Conservation (phyloP, 805 yeast species). For the Kluyveromyces starmeri region DNA sequence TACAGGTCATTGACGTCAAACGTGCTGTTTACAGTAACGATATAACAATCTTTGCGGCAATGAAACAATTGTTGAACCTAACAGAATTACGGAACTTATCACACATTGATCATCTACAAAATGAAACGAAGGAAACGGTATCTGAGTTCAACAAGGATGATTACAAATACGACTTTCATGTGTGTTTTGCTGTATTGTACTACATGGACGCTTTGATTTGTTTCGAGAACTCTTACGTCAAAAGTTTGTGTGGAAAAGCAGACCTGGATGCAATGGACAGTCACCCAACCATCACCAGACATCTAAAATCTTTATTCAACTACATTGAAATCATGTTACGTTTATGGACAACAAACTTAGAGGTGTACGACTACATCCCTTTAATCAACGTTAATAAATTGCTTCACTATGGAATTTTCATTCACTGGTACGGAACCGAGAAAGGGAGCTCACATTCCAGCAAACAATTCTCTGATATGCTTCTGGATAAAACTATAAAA, state of each 20-base stretch:
- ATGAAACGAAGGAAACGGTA: neutral
- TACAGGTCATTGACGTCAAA: conserved; percentile 5
- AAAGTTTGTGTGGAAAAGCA: neutral
- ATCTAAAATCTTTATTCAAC: neutral
- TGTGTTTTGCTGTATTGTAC: conserved; percentile 3
- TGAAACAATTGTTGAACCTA: conserved; percentile 3
- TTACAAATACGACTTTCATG: neutral
- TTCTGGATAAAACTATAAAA: neutral
- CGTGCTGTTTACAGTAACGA: conserved; percentile 3
- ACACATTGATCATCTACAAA: neutral
- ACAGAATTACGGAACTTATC: conserved; percentile 1
- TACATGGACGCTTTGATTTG: conserved; percentile 5
- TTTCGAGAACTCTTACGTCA: conserved; percentile 4
- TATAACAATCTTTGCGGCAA: neutral
- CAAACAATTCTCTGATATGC: neutral
- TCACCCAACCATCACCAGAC: neutral
- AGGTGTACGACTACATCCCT: conserved; percentile 5
- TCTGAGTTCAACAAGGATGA: neutral
- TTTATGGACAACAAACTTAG: conserved; percentile 3
- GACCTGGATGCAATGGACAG: neutral
- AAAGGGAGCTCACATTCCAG: neutral
- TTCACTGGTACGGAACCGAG: conserved; percentile 4
- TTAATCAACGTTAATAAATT: conserved; percentile 5
- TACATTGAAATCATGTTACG: conserved; percentile 1
- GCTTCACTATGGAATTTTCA: conserved; percentile 5